phyloP scores from a whole-genome alignment of 176 grass and related monocot genomes.

The Oryza officinalis region DNA sequence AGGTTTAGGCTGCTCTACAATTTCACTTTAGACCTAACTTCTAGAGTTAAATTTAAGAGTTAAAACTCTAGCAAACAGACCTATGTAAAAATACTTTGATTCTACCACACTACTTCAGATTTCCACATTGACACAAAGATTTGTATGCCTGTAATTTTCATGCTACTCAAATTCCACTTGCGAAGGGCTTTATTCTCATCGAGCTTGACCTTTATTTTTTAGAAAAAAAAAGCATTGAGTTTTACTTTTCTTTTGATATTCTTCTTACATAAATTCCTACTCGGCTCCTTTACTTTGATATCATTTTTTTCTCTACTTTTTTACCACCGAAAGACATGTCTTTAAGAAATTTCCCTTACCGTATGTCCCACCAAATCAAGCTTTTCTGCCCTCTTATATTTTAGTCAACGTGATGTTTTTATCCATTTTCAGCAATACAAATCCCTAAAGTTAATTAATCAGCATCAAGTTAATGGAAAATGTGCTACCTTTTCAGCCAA shows the following conservation, averaged over 20 bases:
- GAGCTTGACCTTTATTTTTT: background rate
- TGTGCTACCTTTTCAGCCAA: background rate
- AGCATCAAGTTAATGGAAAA: background rate
- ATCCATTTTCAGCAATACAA: background rate
- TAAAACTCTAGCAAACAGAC: too few relatives aligned
- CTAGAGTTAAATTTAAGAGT: too few relatives aligned
- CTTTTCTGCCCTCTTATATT: background rate
- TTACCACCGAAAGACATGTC: background rate
- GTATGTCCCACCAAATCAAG: conserved; percentile 4
- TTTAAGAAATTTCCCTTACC: background rate
- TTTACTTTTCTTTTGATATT: background rate
- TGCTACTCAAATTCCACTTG: background rate
- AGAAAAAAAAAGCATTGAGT: background rate
- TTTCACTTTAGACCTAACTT: too few relatives aligned
- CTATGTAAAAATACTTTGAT: background rate
- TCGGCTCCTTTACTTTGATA: background rate
- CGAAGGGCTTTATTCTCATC: background rate
- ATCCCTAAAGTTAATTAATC: background rate
- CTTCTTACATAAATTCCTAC: background rate
- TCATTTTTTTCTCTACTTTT: background rate
- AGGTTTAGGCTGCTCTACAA: too few relatives aligned
- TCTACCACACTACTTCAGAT: background rate
- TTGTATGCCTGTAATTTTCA: background rate
- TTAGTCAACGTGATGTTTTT: background rate
- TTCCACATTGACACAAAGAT: background rate